These are phyloP conservation scores for Agaricus subrufescens DNA, from an alignment of 768 basidiomycete genomes.

Conservation along the genomic window DNA sequence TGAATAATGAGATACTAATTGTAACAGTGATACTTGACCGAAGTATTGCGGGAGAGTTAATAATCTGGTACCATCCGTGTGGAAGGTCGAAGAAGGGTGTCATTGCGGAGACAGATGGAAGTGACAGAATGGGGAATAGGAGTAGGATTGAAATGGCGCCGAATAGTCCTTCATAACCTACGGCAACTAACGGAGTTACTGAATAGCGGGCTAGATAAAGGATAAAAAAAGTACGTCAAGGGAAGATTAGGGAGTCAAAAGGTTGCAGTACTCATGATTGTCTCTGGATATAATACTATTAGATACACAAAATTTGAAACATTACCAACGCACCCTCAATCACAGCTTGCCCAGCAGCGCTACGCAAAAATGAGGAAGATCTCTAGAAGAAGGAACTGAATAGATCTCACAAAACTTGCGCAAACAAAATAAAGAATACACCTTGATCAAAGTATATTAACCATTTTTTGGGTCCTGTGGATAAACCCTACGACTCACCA, in stretches of 20 bases:
- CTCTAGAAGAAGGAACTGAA: slow-evolving; percentile 12
- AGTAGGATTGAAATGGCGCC: slow-evolving; percentile 77
- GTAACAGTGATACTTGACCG: slow-evolving; percentile 69
- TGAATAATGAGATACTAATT: slow-evolving; percentile 75
- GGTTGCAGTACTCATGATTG: slow-evolving; percentile 64
- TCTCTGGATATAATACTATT: slow-evolving; percentile 44
- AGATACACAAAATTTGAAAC: neutral
- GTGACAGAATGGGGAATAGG: slow-evolving; percentile 75
- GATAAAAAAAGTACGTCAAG: slow-evolving; percentile 7
- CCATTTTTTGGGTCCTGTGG: slow-evolving; percentile 14
- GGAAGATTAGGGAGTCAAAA: neutral
- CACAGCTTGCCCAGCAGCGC: slow-evolving; percentile 89
- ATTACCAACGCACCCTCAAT: slow-evolving; percentile 54
- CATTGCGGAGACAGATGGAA: slow-evolving; percentile 58
- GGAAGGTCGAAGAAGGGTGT: slow-evolving; percentile 83
- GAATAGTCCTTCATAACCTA: slow-evolving; percentile 93
- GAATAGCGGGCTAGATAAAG: slow-evolving; percentile 52
- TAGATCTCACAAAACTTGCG: slow-evolving; percentile 81
- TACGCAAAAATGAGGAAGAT: slow-evolving; percentile 23
- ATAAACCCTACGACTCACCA: slow-evolving; percentile 40
- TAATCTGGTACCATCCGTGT: slow-evolving; percentile 86
- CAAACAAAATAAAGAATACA: slow-evolving; percentile 87
- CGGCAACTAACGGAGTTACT: slow-evolving; percentile 86
- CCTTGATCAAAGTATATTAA: slow-evolving; percentile 39
- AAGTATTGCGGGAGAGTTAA: slow-evolving; percentile 68